Evolutionary conservation across 1,284 basidiomycete genomes (phyloP), one percentile per base, ranked within the genome.

Genomic region (Inonotus obliquus): DNA sequence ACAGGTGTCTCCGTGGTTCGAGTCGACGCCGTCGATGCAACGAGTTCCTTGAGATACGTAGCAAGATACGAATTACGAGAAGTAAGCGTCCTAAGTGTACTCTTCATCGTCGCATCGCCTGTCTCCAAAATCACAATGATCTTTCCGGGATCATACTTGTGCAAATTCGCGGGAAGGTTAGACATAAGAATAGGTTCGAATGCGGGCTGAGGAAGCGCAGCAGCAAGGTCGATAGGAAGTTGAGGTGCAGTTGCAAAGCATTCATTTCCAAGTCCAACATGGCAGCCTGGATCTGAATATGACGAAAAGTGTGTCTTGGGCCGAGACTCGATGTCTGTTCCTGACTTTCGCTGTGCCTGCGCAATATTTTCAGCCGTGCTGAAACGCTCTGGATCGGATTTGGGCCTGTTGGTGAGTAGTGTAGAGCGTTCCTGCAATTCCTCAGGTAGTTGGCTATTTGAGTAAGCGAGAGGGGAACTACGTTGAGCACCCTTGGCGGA

Each of bases 41-140:
- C 71, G 19, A 89, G 69, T 5, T 80, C 76, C 39, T 74, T 73
- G 25, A 91, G 69, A 67, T 85, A 90, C 21, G 71, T 74, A 0
- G 86, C 77, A 11, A 92, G 77, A 65, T 81, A 75, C 0, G 89
- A 92, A 1, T 84, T 80, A 6, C 87, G 82, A 14, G 88, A 88
- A 1, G 75, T 78, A 57, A 92, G 72, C 1, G 90, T 89, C 35
- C 76, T 75, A 59, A 89, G 71, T 0, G 86, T 86, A 2, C 87
- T 88, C 59, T 81, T 81, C 68, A 83, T 80, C 0, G 82, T 83
- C 21, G 75, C 68, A 0, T 87, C 87, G 65, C 81, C 86, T 54
- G 86, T 84, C 70, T 92, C 91, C 56, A 94, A 77, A 60, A 86
- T 85, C 74, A 93, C 86, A 67, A 93, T 89, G 65, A 94, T 84